Conservation (phyloP, 192 early-diverging fungal genomes). For the Thamnidium elegans region DNA sequence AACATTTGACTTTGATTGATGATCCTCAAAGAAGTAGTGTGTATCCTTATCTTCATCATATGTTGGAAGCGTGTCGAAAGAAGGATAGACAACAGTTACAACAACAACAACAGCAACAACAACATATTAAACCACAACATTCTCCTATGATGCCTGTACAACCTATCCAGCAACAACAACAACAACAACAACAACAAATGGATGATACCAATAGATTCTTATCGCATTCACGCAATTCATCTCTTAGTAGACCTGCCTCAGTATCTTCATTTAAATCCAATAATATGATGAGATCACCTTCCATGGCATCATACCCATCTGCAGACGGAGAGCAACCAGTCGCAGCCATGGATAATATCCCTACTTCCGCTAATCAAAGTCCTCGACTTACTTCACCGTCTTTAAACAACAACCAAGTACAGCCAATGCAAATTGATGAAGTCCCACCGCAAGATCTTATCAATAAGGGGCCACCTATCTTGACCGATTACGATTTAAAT, state of each 20-base stretch:
- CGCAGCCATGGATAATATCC: neutral
- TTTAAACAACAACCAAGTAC: conserved; percentile 4
- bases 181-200: conserved; percentile 12
- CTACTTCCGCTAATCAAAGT: conserved; percentile 5
- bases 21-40: conserved; percentile 62
- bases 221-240: conserved; percentile 27
- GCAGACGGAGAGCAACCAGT: neutral
- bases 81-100: conserved; percentile 29
- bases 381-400: neutral
- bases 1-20: conserved; percentile 59
- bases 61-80: conserved; percentile 49
- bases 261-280: conserved; percentile 20
- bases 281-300: conserved; percentile 18
- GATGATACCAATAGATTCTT: neutral
- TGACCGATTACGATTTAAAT: conserved; percentile 64
- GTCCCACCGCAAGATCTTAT: too few species aligned
- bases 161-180: neutral
- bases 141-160: neutral
- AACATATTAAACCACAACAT: conserved; percentile 13
- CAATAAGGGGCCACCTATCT: neutral
- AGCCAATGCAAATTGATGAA: conserved; percentile 26
- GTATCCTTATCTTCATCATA: conserved; percentile 61
- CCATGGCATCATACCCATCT: conserved; percentile 10
- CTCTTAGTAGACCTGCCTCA: conserved; percentile 21
- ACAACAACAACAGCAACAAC: conserved; percentile 15